Percentiles rank a stretch among this genome's conserved stretches.
Conservation (phyloP, 176 grass and related monocot genomes). For the Zizania latifolia region DNA sequence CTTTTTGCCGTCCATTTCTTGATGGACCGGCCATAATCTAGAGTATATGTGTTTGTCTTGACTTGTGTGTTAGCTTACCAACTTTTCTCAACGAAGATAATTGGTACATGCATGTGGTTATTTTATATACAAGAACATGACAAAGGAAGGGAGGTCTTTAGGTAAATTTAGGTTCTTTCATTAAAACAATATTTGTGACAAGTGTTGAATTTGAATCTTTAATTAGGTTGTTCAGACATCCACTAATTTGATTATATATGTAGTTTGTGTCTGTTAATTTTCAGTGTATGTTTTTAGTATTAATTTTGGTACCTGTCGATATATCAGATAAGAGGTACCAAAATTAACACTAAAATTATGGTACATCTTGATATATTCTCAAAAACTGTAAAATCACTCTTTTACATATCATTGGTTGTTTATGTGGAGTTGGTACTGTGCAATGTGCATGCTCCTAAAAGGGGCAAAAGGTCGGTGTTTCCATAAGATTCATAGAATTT, state of each 20-base stretch:
- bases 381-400: too few species aligned
- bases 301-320: too few species aligned
- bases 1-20: background rate
- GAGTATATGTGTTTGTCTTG: constrained; percentile 4
- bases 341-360: too few species aligned
- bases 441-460: too few species aligned
- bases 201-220: background rate
- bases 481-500: too few species aligned
- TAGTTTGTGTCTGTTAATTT: too few species aligned
- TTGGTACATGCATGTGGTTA: background rate
- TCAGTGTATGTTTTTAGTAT: too few species aligned
- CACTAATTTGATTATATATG: background rate
- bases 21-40: background rate
- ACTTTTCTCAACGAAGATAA: constrained; percentile 6
- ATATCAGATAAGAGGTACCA: too few species aligned
- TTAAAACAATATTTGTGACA: background rate
- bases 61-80: constrained; percentile 34
- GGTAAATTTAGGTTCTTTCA: background rate
- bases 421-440: too few species aligned
- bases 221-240: background rate
- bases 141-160: background rate
- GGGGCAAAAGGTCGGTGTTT: too few species aligned
- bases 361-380: too few species aligned
- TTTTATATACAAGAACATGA: background rate
- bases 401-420: too few species aligned